Evolutionary conservation across 2,329 filamentous ascomycete species (phyloP), one percentile per base, ranked within the genome.

Genomic region (Trichophyton simii): DNA sequence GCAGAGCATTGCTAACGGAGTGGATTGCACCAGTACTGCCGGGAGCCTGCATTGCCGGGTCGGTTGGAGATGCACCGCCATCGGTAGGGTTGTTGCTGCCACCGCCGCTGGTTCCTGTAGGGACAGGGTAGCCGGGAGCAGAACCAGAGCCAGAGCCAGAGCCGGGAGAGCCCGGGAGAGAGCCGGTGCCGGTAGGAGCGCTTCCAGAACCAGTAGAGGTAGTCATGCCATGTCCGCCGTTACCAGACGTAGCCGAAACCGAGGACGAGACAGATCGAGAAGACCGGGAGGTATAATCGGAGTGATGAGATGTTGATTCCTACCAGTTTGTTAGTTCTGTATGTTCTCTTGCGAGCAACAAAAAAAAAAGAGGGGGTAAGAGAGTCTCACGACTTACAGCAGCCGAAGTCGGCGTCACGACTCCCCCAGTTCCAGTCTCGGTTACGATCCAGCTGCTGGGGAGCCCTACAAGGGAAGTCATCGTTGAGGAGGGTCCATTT

Each of bases 361-460:
- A 18, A 18, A 18, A 18, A 52, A 7, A 31, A 31, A 2, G 0
- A 2, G 0, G 46, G 46, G 20, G 1, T 52, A 28, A 61, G 72
- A 65, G 68, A 69, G 73, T 72, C 84, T 82, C 83, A 85, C 34
- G 8, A 38, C 83, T 83, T 78, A 84, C 82, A 78, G 81, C 79
- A 69, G 83, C 83, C 77, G 84, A 83, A 75, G 81, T 83, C 66
- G 84, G 82, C 70, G 88, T 88, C 70, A 90, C 80, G 68, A 94
- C 85, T 78, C 91, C 92, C 71, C 89, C 88, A 67, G 84, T 83
- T 65, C 84, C 89, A 67, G 84, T 82, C 64, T 85, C 79, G 58
- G 86, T 89, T 75, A 94, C 88, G 64, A 85, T 82, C 89, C 89
- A 96, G 63, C 88, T 89, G 68, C 80, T 83, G 46, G 91, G 90